phyloP scores from a whole-genome alignment of 345 rosid genomes.

The Salix brachista region DNA sequence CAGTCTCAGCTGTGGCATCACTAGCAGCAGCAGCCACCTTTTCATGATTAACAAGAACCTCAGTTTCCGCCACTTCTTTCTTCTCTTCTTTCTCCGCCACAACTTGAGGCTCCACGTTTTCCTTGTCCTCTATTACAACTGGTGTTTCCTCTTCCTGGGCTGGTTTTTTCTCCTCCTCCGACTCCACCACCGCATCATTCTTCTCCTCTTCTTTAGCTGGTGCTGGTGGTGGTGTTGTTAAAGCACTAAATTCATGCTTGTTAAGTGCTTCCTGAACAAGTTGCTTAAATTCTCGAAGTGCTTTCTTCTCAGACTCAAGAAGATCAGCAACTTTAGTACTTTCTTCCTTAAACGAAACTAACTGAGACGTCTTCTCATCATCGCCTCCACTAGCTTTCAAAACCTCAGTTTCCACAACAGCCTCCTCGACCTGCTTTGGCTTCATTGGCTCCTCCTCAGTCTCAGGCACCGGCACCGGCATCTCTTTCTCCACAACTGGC shows the following conservation, averaged over 20 bases:
- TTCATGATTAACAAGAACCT: background rate
- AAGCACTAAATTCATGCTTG: constrained; percentile 16
- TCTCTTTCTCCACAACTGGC: constrained; percentile 11
- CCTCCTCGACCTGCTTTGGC: constrained; percentile 8
- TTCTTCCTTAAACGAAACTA: constrained; percentile 26
- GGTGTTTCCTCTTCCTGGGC: background rate
- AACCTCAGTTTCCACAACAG: background rate
- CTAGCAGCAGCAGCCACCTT: background rate
- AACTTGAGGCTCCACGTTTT: background rate
- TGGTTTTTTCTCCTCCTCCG: constrained; percentile 8
- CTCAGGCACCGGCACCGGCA: background rate
- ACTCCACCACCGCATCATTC: background rate
- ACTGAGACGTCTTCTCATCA: constrained; percentile 10
- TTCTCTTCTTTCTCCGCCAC: background rate
- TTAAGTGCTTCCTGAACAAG: constrained; percentile 30
- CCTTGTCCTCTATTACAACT: background rate
- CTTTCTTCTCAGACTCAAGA: constrained; percentile 25
- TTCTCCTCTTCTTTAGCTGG: constrained; percentile 5
- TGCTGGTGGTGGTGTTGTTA: background rate
- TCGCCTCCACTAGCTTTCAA: constrained; percentile 5
- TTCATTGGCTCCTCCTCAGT: constrained; percentile 13
- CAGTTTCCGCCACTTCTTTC: background rate
- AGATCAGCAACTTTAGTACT: constrained; percentile 29
- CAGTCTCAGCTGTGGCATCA: background rate
- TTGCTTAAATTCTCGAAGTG: constrained; percentile 24